Conservation (phyloP, 1,139 yeast genomes). For the Geotrichum aggregatum region DNA sequence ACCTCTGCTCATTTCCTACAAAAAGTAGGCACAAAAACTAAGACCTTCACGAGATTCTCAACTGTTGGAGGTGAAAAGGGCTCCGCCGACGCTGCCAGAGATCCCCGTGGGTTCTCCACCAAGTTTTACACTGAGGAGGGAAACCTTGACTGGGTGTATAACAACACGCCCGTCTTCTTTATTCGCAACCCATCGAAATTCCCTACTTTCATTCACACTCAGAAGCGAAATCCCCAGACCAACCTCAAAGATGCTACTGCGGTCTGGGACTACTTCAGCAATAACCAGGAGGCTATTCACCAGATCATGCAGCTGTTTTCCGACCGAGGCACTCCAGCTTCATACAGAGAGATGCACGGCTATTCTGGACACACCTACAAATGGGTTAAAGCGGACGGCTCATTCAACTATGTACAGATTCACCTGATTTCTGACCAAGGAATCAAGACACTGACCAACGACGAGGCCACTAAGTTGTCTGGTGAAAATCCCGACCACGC, state of each 20-base stretch:
- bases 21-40: slow-evolving; percentile 71
- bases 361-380: slow-evolving; percentile 76
- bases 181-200: slow-evolving; percentile 83
- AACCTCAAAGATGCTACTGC: slow-evolving; percentile 68
- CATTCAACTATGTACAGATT: slow-evolving; percentile 63
- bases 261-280: slow-evolving; percentile 66
- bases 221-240: slow-evolving; percentile 80
- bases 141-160: slow-evolving; percentile 81
- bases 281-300: slow-evolving; percentile 61
- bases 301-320: slow-evolving; percentile 62
- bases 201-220: slow-evolving; percentile 85
- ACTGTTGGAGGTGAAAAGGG: slow-evolving; percentile 89
- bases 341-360: slow-evolving; percentile 64
- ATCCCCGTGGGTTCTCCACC: slow-evolving; percentile 83
- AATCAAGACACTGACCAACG: slow-evolving; percentile 51
- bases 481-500: slow-evolving; percentile 63
- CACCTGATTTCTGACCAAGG: slow-evolving; percentile 64
- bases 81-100: slow-evolving; percentile 81
- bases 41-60: slow-evolving; percentile 71
- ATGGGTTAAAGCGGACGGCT: slow-evolving; percentile 61
- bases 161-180: slow-evolving; percentile 86
- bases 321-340: slow-evolving; percentile 70
- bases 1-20: slow-evolving; percentile 67
- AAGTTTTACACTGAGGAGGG: slow-evolving; percentile 87
- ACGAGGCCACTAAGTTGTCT: slow-evolving; percentile 53